Percentiles rank a stretch among this genome's conserved stretches.
These are phyloP conservation scores for Jamesozyma gamospora DNA, from an alignment of 805 yeast species.

Conservation along the genomic window DNA sequence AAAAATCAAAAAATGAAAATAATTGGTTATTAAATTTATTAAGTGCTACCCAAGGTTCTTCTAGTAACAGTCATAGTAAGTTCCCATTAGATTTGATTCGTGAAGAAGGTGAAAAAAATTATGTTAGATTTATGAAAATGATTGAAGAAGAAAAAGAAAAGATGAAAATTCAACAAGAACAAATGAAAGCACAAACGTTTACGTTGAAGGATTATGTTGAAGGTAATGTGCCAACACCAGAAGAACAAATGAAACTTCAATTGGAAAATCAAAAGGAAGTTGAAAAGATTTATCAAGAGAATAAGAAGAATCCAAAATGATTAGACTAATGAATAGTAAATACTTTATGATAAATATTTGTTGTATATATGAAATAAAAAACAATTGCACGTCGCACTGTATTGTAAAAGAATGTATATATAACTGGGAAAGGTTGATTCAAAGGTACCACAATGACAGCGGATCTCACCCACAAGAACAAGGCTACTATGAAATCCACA, in stretches of 20 bases:
- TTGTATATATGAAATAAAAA: too few relatives aligned
- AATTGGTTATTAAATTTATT: slow-evolving; percentile 51
- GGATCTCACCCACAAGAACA: too few relatives aligned
- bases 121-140: slow-evolving; percentile 69
- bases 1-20: slow-evolving; percentile 32
- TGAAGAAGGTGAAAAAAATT: slow-evolving; percentile 86
- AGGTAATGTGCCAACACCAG: slow-evolving; percentile 73
- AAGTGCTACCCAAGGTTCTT: slow-evolving; percentile 40
- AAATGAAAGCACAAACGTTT: slow-evolving; percentile 63
- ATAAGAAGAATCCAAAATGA: slow-evolving; percentile 10
- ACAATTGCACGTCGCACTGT: too few relatives aligned
- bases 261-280: slow-evolving; percentile 34
- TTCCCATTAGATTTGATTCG: slow-evolving; percentile 78
- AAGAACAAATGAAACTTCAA: slow-evolving; percentile 42
- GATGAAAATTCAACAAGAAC: slow-evolving; percentile 57
- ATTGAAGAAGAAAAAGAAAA: slow-evolving; percentile 73
- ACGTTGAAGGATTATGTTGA: slow-evolving; percentile 78
- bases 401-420: too few relatives aligned
- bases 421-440: too few relatives aligned
- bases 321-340: too few relatives aligned
- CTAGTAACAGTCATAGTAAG: slow-evolving; percentile 23
- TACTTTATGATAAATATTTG: too few relatives aligned
- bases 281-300: slow-evolving; percentile 26
- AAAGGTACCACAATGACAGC: too few relatives aligned
- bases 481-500: too few relatives aligned